phyloP scores from a whole-genome alignment of 2,329 filamentous ascomycete genomes.

The Clonostachys rosea region DNA sequence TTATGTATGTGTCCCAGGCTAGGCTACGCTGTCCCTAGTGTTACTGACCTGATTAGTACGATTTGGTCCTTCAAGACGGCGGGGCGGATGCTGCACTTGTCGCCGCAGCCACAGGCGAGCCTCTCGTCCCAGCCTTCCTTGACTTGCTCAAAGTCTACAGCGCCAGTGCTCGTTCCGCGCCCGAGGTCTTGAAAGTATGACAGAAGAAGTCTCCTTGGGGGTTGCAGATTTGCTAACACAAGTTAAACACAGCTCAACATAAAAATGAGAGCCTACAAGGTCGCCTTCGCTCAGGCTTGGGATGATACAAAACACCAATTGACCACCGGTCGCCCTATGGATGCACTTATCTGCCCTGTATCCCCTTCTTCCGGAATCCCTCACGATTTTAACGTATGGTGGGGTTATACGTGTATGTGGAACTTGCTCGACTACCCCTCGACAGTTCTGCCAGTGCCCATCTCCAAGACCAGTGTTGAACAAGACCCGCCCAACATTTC shows the following conservation, averaged over 20 bases:
- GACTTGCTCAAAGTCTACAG: not conserved
- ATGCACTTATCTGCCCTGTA: slow-evolving; percentile 1
- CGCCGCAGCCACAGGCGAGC: not conserved
- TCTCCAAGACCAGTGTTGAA: not conserved
- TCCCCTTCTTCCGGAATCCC: not conserved
- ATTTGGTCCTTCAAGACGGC: not conserved
- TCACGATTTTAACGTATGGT: not conserved
- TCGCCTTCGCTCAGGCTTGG: not conserved
- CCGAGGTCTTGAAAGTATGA: not conserved
- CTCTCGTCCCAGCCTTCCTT: not conserved
- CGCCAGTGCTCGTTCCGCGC: not conserved
- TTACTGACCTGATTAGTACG: not conserved
- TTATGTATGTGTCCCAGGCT: not conserved
- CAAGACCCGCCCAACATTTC: not conserved
- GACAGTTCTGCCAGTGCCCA: not conserved
- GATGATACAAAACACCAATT: not conserved
- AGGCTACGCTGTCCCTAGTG: not conserved
- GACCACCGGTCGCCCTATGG: not conserved
- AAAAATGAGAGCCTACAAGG: not conserved
- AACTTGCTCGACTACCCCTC: slow-evolving; percentile 1
- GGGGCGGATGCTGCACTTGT: not conserved
- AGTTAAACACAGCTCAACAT: not conserved
- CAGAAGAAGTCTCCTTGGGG: not conserved
- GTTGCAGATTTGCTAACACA: not conserved
- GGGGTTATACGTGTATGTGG: not conserved